Evolutionary conservation across 352 stramenopile genomes (phyloP), one percentile per base, ranked within the genome.

Genomic region (Phytophthora cryptogea): DNA sequence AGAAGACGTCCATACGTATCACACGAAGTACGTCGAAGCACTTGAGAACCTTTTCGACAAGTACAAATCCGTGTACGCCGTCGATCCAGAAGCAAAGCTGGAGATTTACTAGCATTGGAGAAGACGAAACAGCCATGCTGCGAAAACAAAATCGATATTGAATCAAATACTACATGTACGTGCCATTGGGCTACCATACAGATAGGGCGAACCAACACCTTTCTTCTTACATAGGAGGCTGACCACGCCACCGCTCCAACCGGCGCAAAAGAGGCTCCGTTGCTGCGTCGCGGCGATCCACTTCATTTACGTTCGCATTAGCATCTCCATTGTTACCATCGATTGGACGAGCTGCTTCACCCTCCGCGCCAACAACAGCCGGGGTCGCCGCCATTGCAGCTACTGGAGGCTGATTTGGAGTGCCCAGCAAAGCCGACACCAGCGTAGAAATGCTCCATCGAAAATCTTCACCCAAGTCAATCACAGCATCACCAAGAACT

Each of bases 1-100:
- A 27, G 84, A 97, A 31, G 90, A 98, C 31, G 82, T 98, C 2
- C 59, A 75, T 40, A 89, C 86, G 67, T 97, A 95, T 78, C 95
- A 98, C 68, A 55, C 70, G 8, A 61, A 89, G 41, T 98, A 98
- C 63, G 74, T 98, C 6, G 48, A 66, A 10, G 66, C 82, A 4
- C 72, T 98, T 48, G 77, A 83, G 47, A 55, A 49, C 6, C 71
- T 98, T 4, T 98, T 96, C 55, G 81, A 97, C 36, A 78, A 82
- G 36, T 74, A 97, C 80, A 94, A 94, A 44, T 61, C 59, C 37
- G 68, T 83, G 36, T 97, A 95, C 57, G 89, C 85, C 7, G 45
- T 64, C 6, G 77, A 97, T 45, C 76, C 84, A 20, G 51, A 74
- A 5, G 78, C 70, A 0, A 61, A 31, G n/a, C 64, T 93, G 2